Base-by-base conservation (phyloP, 2,329 filamentous ascomycete genomes). In the Claviceps cyperi region DNA sequence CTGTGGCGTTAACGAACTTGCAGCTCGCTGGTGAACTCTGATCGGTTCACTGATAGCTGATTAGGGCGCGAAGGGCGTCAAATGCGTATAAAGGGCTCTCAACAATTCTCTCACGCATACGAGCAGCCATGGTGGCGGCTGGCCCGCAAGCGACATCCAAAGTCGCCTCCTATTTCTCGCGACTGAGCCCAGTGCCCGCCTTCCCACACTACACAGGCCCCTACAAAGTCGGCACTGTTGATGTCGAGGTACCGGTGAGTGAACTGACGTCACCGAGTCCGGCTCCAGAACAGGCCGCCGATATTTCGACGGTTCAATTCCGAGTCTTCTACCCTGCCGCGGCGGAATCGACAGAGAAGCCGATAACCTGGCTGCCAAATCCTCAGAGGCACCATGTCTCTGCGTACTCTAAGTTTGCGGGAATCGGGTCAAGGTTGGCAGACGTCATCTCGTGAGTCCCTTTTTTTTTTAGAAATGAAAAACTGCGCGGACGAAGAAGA, bases 251-350 rank as follows among this genome's bases (percentile, higher is more conserved):
- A 15, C 84, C 87, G 43, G 72, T 84, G 9, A 71, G 74, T 28
- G 74, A 79, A 46, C 68, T 83, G 5, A 62, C 73, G 2, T 70
- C 76, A 1, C 77, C 81, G 0, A 71, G 75, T 21, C 68, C 73
- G 3, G 64, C 70, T 7, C 77, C 78, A 5, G 69, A 73, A 7
- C 72, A 75, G 47, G 74, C 78, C 5, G 65, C 67, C 50, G 70
- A 72, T 43, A 80, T 90, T 44, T 71, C 80, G 19, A 94, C 88
- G 1, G 73, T 94, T 24, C 82, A 85, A 51, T 92, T 87, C 64
- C 79, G 88, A 54, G 73, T 94, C 51, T 94, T 86, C 68, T 94
- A 94, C 62, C 88, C 88, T 1, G 81, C 83, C 21, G 67, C 70
- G 1, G 62, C 71, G 4, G 69, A 71, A 17, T 70, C 75, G 3